Base-by-base conservation (phyloP, 2,329 filamentous ascomycete species). In the Emergomyces pasteurianus region DNA sequence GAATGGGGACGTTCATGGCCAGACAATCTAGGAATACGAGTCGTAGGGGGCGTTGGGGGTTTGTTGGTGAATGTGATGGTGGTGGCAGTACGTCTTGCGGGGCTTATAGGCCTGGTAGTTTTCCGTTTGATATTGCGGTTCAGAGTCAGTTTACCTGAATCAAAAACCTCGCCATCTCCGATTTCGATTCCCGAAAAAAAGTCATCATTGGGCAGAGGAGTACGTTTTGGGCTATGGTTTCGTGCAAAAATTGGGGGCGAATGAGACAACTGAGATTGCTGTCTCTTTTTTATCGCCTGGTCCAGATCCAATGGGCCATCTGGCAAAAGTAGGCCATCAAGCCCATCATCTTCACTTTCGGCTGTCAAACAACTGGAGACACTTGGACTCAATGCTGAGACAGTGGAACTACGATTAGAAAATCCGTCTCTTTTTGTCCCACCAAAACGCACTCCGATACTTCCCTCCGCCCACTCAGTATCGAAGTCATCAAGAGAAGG, bases 121-220 rank as follows among this genome's bases (percentile, higher is more conserved):
- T 95, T 96, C 68, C 95, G 82, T 72, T 92, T 92, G 65, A 99
- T 83, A 71, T 99, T 96, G 64, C 89, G 90, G 72, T 97, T 94
- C 21, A 96, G 79, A 0, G 88, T 92, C 50, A 90, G 80, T 73
- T 92, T 96, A 61, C 82, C 85, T 2, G 87, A 84, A 69, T 90
- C 86, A 68, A 97, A 90, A 18, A 90, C 81, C 65, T 92, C 88
- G 6, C 86, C 90, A 67, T 90, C 86, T 42, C 89, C 91, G 70
- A 97, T 83, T 61, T 97, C 94, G 62, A 99, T 83, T 47, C 88
- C 92, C 31, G 88, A 83, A 60, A 96, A 83, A 71, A 95, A 90
- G 71, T 96, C 91, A 55, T 95, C 90, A 26, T 74, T 72, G 4
- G 74, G 4, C 63, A 65, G 57, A 52, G 60, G 4, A n/a, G 23